Conservation (phyloP, 441 rosid species). For the Cnidoscolus chayamansa region DNA sequence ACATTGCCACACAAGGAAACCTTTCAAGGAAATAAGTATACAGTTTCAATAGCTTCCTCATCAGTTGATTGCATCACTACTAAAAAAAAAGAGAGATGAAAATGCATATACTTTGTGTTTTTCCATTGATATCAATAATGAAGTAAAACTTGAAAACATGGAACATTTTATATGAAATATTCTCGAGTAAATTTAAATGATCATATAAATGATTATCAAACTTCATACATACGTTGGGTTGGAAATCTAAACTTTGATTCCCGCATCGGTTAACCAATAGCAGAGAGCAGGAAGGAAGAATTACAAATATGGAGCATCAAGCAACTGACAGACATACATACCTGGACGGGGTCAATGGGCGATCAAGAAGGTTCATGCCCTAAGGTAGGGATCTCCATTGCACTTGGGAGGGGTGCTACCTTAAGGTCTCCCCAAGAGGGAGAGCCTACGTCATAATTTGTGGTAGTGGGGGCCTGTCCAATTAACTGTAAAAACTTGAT, state of each 20-base stretch:
- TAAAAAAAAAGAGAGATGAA: no score
- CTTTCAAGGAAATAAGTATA: constrained; percentile 35
- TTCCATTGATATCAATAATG: no score
- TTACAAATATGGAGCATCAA: not conserved
- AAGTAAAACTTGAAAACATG: no score
- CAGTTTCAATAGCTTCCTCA: constrained; percentile 68
- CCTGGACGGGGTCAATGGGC: constrained; percentile 34
- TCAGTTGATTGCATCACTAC: constrained; percentile 35
- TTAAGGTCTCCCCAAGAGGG: constrained; percentile 29
- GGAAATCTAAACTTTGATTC: not conserved
- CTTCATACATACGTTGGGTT: no score
- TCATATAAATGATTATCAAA: no score
- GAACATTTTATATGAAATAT: no score
- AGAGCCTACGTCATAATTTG: constrained; percentile 50
- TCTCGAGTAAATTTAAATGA: no score
- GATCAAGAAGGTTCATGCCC: constrained; percentile 23
- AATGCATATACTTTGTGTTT: no score
- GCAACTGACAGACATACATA: not conserved
- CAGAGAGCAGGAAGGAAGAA: accelerated
- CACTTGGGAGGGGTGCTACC: constrained; percentile 26
- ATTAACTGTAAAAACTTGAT: not conserved
- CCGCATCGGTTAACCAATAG: not conserved
- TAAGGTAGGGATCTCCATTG: constrained; percentile 27
- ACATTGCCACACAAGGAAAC: no score
- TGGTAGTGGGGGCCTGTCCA: constrained; percentile 40